phyloP scores from a whole-genome alignment of 257 asterid genomes.

The Rehmannia glutinosa region DNA sequence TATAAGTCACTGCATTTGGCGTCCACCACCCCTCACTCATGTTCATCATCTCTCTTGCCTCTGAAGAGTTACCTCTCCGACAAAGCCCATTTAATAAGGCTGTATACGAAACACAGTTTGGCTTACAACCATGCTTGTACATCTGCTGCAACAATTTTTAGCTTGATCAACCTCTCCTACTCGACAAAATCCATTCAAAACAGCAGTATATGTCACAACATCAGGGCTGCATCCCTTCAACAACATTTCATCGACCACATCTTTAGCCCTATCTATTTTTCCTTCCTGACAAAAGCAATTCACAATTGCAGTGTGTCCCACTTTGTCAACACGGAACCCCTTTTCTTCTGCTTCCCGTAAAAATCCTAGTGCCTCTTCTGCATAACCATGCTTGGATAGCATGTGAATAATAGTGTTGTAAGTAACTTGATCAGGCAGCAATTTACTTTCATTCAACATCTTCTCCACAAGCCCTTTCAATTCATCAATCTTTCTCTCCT shows the following conservation, averaged over 20 bases:
- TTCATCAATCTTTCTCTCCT: conserved; percentile 54
- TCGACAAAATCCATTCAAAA: conserved; percentile 67
- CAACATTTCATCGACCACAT: conserved; percentile 74
- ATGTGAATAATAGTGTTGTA: conserved; percentile 65
- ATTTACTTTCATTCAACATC: conserved; percentile 55
- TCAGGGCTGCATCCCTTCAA: conserved; percentile 73
- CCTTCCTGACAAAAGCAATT: conserved; percentile 69
- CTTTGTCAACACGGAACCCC: conserved; percentile 69
- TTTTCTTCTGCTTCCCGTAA: conserved; percentile 64
- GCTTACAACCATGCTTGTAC: conserved; percentile 82
- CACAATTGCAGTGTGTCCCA: conserved; percentile 71
- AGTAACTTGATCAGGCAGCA: conserved; percentile 72
- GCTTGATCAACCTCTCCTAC: conserved; percentile 66
- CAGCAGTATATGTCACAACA: conserved; percentile 91
- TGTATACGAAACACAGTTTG: conserved; percentile 79
- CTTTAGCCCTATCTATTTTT: conserved; percentile 64
- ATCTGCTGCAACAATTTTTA: conserved; percentile 68
- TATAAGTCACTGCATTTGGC: conserved; percentile 78
- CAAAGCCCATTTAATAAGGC: conserved; percentile 81
- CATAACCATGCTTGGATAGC: conserved; percentile 73
- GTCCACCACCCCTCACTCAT: conserved; percentile 84
- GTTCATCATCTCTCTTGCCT: conserved; percentile 85
- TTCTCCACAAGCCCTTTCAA: conserved; percentile 61
- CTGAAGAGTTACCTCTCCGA: conserved; percentile 55
- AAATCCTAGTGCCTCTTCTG: conserved; percentile 68